Base-by-base conservation (phyloP, 2,329 filamentous ascomycete genomes). In the Shiraia bambusicola region DNA sequence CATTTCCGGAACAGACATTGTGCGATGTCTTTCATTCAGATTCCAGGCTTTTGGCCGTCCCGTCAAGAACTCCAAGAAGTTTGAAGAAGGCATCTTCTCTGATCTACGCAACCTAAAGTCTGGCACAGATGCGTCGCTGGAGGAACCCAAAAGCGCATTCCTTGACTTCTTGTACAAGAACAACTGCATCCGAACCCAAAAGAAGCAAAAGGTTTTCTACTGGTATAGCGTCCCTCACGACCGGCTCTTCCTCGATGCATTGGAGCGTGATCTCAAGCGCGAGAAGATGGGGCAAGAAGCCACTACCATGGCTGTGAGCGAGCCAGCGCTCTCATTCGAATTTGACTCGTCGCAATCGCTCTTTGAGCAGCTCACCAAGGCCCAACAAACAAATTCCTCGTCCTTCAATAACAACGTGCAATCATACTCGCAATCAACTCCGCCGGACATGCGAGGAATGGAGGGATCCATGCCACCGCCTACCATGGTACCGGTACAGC, bases 201-300 rank as follows among this genome's bases (percentile, higher is more conserved):
- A 98, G 83, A 98, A 98, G 80, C 93, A 98, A 69, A 98, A 98
- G 78, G 93, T 98, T 54, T 98, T 98, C 67, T 98, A 97, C 76
- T 98, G 93, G 93, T 98, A 97, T 75, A 96, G 91, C 75, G 93
- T 98, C 34, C 93, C 93, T 1, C 93, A 98, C 70, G 93, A 98
- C 72, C 84, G 93, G 40, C 83, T 98, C 37, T 98, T 98, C 74
- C 84, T 98, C 57, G 93, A 98, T 75, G 93, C 93, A 28, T 78
- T 98, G 59, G 93, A 98, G 79, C 86, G 93, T 54, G 93, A 98
- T 67, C 75, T 98, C 66, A 98, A 98, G 83, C 84, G 93, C 65
- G 93, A 98, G 76, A 98, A 98, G 82, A 97, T 97, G 92, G 86
- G 87, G 55, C 93, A 98, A 73, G 93, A 98, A 74, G 89, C 93